These are phyloP conservation scores for Lecanosticta acicola DNA, from an alignment of 2,329 filamentous ascomycete genomes.

Conservation along the genomic window DNA sequence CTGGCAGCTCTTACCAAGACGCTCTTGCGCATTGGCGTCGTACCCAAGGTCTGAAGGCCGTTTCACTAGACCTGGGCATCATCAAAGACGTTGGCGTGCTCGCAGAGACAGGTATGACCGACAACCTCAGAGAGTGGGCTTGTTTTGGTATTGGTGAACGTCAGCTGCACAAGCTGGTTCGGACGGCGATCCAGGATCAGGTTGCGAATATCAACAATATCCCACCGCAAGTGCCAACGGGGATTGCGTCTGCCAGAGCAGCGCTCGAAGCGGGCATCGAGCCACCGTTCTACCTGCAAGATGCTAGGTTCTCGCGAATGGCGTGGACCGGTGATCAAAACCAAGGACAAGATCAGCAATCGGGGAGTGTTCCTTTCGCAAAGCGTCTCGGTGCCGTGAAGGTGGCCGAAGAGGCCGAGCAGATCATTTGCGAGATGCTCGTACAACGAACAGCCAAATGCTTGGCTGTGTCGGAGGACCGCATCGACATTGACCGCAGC, in stretches of 20 bases:
- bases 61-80: conserved; percentile 28
- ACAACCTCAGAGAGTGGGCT: neutral
- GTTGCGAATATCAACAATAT: too few relatives aligned
- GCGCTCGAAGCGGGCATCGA: neutral
- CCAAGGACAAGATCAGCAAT: too few relatives aligned
- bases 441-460: neutral
- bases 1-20: conserved; percentile 39
- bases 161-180: neutral
- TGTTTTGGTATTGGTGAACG: neutral
- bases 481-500: neutral
- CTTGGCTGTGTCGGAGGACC: neutral
- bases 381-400: neutral
- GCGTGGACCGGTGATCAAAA: neutral
- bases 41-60: conserved; percentile 20
- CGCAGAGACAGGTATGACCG: neutral
- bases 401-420: neutral
- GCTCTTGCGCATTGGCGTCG: conserved; percentile 26
- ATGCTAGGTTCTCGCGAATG: neutral
- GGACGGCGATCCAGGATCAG: neutral
- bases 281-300: neutral
- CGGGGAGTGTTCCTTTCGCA: too few relatives aligned
- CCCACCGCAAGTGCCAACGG: neutral
- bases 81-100: conserved; percentile 30
- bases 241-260: neutral
- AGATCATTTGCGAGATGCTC: neutral